Percentiles rank a stretch among this genome's conserved stretches.
Evolutionary conservation across 73 alveolate species (phyloP).

Genomic region (Tetrahymena elliotti): DNA sequence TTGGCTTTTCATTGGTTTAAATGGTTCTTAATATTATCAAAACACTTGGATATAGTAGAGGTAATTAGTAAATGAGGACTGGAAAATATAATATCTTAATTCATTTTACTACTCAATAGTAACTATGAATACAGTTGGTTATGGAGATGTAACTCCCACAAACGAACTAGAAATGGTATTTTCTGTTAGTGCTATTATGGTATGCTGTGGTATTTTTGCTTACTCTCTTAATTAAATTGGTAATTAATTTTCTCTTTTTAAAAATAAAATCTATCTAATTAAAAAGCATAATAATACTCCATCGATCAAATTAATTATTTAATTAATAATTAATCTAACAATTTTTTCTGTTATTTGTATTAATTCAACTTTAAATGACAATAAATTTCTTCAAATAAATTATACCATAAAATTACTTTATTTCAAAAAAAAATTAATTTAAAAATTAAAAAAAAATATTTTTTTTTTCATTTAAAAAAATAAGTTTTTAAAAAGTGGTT

Average conservation of each 20-base stretch:
- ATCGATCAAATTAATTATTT: no score
- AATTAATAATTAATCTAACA: no score
- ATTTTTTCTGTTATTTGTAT: no score
- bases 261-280: not conserved
- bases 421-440: not conserved
- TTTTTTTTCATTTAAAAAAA: no score
- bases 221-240: not conserved
- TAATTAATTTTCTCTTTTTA: not conserved
- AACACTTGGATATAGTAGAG: slow-evolving; percentile 1
- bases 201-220: slow-evolving; percentile 59
- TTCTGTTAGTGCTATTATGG: slow-evolving; percentile 45
- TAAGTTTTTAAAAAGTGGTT: no score
- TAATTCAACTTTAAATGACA: no score
- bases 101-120: slow-evolving; percentile 51
- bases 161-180: slow-evolving; percentile 42
- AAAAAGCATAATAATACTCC: not conserved
- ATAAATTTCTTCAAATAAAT: no score
- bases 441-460: no score
- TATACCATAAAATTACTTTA: no score
- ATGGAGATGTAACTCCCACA: slow-evolving; percentile 69
- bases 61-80: not conserved
- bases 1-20: not conserved
- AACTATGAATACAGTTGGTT: slow-evolving; percentile 70
- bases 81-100: slow-evolving; percentile 18
- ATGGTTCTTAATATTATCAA: not conserved